These are phyloP conservation scores for Trichothecium sympodiale DNA, from an alignment of 2,329 filamentous ascomycete species.

Conservation along the genomic window DNA sequence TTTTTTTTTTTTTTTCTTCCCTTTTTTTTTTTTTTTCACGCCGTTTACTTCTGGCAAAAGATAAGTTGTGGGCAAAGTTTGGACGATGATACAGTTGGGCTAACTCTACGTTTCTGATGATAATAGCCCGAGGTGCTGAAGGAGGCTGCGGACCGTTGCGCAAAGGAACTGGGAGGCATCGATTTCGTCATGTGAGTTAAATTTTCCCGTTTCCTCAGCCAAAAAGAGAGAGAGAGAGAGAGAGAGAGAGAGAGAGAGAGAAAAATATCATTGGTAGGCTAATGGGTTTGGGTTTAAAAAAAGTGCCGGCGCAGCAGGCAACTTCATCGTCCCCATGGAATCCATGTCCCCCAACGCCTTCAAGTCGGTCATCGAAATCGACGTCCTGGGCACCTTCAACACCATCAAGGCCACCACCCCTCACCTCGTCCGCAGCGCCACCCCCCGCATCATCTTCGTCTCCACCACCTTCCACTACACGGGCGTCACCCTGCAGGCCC, in stretches of 20 bases:
- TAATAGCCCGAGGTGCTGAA: slow-evolving; percentile 50
- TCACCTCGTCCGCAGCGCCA: slow-evolving; percentile 64
- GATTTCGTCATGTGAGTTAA: slow-evolving; percentile 76
- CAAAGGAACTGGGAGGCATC: slow-evolving; percentile 72
- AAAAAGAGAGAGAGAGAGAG: too few relatives aligned
- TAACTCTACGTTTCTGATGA: too few relatives aligned
- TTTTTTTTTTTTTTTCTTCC: too few relatives aligned
- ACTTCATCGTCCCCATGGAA: slow-evolving; percentile 81
- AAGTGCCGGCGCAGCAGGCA: slow-evolving; percentile 87
- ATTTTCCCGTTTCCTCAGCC: slow-evolving; percentile 2
- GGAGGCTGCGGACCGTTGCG: slow-evolving; percentile 67
- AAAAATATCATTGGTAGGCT: too few relatives aligned
- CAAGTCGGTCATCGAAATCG: slow-evolving; percentile 93
- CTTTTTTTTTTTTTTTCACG: too few relatives aligned
- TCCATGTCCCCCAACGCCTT: slow-evolving; percentile 81
- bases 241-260: too few relatives aligned
- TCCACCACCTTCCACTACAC: slow-evolving; percentile 88
- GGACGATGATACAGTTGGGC: too few relatives aligned
- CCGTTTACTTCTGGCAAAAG: too few relatives aligned
- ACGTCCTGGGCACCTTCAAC: slow-evolving; percentile 88
- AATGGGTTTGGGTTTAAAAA: not conserved
- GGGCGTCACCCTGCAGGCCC: slow-evolving; percentile 73
- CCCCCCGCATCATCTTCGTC: slow-evolving; percentile 76
- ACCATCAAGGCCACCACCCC: slow-evolving; percentile 87
- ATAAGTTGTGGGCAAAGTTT: too few relatives aligned